Base-by-base conservation (phyloP, 768 basidiomycete species). In the Galerina sulciceps region DNA sequence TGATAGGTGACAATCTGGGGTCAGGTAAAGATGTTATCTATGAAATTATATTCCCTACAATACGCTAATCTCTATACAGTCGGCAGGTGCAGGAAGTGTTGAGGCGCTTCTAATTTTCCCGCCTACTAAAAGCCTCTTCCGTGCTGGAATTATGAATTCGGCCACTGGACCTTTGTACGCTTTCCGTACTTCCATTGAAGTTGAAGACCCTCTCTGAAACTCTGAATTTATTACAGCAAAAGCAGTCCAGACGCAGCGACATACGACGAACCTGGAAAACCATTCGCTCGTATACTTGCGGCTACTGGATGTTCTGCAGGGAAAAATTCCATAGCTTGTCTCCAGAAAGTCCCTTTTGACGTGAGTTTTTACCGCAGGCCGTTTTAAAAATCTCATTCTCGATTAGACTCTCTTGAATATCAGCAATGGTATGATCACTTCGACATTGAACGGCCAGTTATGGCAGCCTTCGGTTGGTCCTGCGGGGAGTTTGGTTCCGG, bases 381-480 rank as follows among this genome's bases (percentile, higher is more conserved):
- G 20, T n/a, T 11, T 14, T 22, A 35, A 26, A 6, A 2, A 4
- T 14, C 14, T 48, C 13, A 5, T 23, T 10, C 34, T 44, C 37
- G 3, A 8, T 15, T 18, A 86, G 85, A 80, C 74, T 2, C 71
- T 86, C n/a, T 41, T 83, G 58, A 75, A 77, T 53, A 77, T 79
- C 45, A 81, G 77, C 40, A 83, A 84, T 60, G 43, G 59, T 0
- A 76, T 86, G 79, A 81, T 82, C 9, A 48, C 18, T 0, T 50
- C 71, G 0, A 80, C 79, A 1, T 67, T 87, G 23, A 85, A 87
- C 51, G 15, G 57, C 0, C 85, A 87, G 60, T 69, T 86, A 4
- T 86, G 85, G 85, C 75, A 86, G 60, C 85, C 85, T 0, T 58
- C 83, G 0, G 76, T 85, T 4, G 85, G 85, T 0, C 81, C 81